phyloP scores from a whole-genome alignment of 176 grass and related monocot genomes.

The Juncus inflexus region DNA sequence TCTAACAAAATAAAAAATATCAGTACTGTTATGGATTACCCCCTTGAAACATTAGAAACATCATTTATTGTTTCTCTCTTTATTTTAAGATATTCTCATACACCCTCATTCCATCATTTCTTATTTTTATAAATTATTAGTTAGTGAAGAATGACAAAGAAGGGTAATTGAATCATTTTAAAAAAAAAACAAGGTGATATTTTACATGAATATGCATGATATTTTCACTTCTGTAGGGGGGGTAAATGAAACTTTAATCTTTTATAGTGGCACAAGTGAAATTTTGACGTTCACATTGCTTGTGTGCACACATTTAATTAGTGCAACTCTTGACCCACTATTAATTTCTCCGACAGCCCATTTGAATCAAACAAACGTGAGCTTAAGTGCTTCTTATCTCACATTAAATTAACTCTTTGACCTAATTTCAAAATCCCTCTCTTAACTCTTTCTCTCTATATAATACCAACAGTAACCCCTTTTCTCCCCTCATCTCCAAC shows the following conservation, averaged over 20 bases:
- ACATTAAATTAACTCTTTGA: conserved; percentile 24
- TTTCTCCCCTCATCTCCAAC: conserved; percentile 1
- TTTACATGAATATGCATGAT: neutral
- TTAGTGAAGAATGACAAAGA: no score
- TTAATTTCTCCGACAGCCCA: conserved; percentile 22
- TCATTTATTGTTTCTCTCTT: no score
- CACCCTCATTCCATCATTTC: no score
- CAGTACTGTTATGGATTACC: no score
- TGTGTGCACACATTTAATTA: neutral
- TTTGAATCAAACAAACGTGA: conserved; percentile 21
- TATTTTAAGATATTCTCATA: no score
- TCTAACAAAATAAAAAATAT: no score
- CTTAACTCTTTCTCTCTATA: conserved; percentile 16
- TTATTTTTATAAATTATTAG: no score
- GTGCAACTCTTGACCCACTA: conserved; percentile 11
- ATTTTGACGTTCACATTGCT: conserved; percentile 1
- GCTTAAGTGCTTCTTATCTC: conserved; percentile 23
- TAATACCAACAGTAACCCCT: conserved; percentile 13
- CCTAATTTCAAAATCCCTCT: conserved; percentile 15
- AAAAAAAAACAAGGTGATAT: conserved; percentile 10
- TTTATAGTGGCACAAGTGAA: neutral
- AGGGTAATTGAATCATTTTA: neutral
- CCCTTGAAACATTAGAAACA: no score
- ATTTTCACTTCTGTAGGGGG: neutral
- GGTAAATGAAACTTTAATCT: neutral